A percentile compares a stretch with the other conserved stretches of the same genome.
Conservation (phyloP, 1,139 yeast genomes). For the Kodamaea suecica region DNA sequence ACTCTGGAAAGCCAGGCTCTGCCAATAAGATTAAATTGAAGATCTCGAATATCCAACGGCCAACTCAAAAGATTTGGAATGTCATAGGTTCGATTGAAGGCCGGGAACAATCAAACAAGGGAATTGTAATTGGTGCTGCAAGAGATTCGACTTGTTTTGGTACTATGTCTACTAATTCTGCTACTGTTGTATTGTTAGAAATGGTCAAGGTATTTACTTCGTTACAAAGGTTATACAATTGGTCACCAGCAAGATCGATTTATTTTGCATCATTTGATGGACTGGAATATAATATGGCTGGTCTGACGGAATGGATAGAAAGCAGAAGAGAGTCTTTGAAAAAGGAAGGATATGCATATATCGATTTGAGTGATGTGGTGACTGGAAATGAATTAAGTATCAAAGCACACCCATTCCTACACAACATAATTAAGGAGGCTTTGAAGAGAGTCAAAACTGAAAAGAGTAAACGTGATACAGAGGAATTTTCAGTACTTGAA, state of each 20-base stretch:
- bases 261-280: slow-evolving; percentile 89
- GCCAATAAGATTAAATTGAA: slow-evolving; percentile 28
- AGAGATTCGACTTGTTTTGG: slow-evolving; percentile 81
- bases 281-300: slow-evolving; percentile 76
- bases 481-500: slow-evolving; percentile 8
- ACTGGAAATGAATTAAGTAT: slow-evolving; percentile 58
- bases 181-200: slow-evolving; percentile 71
- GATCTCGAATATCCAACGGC: slow-evolving; percentile 49
- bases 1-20: slow-evolving; percentile 26
- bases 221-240: slow-evolving; percentile 60
- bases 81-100: slow-evolving; percentile 78
- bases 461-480: slow-evolving; percentile 3
- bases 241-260: slow-evolving; percentile 83
- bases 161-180: slow-evolving; percentile 69
- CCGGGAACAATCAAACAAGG: slow-evolving; percentile 71
- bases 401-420: slow-evolving; percentile 66
- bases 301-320: slow-evolving; percentile 79
- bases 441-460: slow-evolving; percentile 18
- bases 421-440: slow-evolving; percentile 40
- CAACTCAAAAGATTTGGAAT: slow-evolving; percentile 74
- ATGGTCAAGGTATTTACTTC: slow-evolving; percentile 69
- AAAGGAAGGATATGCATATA: slow-evolving; percentile 65
- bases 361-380: slow-evolving; percentile 76
- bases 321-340: slow-evolving; percentile 49
- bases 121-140: slow-evolving; percentile 78